These are phyloP conservation scores for Echinochloa phyllopogon DNA, from an alignment of 176 grass and related monocot species.

Conservation along the genomic window DNA sequence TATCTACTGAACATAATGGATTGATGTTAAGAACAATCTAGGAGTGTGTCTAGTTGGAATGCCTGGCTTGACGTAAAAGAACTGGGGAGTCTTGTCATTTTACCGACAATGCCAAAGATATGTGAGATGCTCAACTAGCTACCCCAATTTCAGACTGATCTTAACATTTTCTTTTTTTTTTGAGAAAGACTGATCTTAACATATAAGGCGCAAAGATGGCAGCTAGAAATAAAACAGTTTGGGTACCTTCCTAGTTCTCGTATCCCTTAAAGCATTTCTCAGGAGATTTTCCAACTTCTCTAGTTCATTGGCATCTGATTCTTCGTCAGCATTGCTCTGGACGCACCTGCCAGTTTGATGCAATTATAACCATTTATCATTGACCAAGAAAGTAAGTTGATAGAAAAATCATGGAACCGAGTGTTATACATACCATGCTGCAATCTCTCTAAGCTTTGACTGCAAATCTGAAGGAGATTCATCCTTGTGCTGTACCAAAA, in stretches of 20 bases:
- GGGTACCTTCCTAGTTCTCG: background rate
- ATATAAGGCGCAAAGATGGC: background rate
- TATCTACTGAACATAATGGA: no score
- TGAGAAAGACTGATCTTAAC: no score
- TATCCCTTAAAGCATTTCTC: background rate
- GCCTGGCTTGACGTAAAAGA: no score
- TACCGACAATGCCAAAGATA: no score
- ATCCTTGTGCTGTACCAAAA: background rate
- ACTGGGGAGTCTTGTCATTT: background rate
- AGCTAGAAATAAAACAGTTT: background rate
- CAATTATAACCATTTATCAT: background rate
- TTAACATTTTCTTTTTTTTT: no score
- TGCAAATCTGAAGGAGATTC: background rate
- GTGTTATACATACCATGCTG: background rate
- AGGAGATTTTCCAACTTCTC: background rate
- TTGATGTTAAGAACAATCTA: no score
- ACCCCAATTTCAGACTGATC: no score
- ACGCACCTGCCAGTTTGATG: background rate
- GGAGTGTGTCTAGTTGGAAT: no score
- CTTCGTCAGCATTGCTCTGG: background rate
- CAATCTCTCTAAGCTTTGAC: background rate
- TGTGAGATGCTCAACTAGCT: no score
- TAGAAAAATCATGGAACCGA: background rate
- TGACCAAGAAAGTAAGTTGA: background rate
- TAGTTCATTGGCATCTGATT: background rate